Evolutionary conservation across 208 protist genomes (phyloP).

Genomic region (Trypanosoma platydactyli): DNA sequence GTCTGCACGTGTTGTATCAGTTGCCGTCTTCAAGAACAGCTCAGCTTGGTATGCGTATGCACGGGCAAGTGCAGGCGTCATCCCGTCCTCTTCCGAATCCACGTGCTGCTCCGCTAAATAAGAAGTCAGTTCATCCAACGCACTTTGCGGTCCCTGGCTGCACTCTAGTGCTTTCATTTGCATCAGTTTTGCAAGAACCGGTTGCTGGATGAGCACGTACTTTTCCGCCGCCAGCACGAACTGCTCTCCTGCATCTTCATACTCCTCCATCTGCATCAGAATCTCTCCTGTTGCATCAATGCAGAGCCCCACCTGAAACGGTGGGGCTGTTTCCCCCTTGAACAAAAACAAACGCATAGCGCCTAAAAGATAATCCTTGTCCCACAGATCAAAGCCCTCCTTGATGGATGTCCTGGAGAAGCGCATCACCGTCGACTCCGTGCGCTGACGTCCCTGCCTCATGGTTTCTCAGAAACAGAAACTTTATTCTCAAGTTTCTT

Average conservation of each 20-base stretch:
- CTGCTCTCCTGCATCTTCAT: slow-evolving; percentile 81
- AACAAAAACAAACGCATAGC: slow-evolving; percentile 88
- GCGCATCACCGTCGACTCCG: slow-evolving; percentile 87
- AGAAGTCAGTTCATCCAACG: slow-evolving; percentile 54
- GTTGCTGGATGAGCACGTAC: slow-evolving; percentile 82
- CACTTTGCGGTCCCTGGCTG: slow-evolving; percentile 46
- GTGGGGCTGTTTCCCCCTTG: slow-evolving; percentile 82
- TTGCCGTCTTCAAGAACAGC: slow-evolving; percentile 49
- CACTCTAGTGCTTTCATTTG: slow-evolving; percentile 63
- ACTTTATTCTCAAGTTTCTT: slow-evolving; percentile 15
- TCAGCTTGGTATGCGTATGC: slow-evolving; percentile 72
- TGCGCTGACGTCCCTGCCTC: slow-evolving; percentile 68
- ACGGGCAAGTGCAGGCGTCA: slow-evolving; percentile 56
- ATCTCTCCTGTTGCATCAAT: slow-evolving; percentile 83
- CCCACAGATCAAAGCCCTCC: slow-evolving; percentile 89
- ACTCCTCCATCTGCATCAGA: slow-evolving; percentile 70
- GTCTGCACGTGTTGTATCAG: slow-evolving; percentile 18
- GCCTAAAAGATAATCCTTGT: slow-evolving; percentile 84
- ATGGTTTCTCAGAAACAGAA: slow-evolving; percentile 32
- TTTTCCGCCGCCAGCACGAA: slow-evolving; percentile 77
- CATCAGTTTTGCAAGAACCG: slow-evolving; percentile 79
- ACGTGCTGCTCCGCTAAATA: slow-evolving; percentile 43
- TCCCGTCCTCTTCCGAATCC: slow-evolving; percentile 7
- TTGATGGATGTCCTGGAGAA: slow-evolving; percentile 84
- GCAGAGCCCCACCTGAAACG: slow-evolving; percentile 84